phyloP scores from a whole-genome alignment of 2,329 filamentous ascomycete genomes.

The Hypoxylon sp. region DNA sequence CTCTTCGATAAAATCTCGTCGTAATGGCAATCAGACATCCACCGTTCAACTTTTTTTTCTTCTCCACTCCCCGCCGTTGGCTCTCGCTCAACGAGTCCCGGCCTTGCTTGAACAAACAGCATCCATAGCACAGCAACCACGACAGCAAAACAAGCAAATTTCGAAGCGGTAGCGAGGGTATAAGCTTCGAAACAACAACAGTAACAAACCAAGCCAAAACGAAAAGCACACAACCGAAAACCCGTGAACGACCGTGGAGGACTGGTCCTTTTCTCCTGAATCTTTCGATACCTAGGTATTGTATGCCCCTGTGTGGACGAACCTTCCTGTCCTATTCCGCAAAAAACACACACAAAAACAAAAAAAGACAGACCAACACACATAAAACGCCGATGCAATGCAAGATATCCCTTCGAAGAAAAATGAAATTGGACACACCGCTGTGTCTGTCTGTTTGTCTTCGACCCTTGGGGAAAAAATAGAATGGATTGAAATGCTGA shows the following conservation, averaged over 20 bases:
- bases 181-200: slow-evolving; percentile 46
- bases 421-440: slow-evolving; percentile 2
- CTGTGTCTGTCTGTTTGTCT: slow-evolving; percentile 21
- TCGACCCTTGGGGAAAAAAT: slow-evolving; percentile 14
- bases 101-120: neutral
- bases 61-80: neutral
- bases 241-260: slow-evolving; percentile 49
- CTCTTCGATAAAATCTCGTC: neutral
- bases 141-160: slow-evolving; percentile 45
- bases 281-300: slow-evolving; percentile 41
- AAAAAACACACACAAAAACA: slow-evolving; percentile 6
- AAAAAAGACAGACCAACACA: slow-evolving; percentile 27
- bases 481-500: slow-evolving; percentile 17
- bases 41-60: slow-evolving; percentile 22
- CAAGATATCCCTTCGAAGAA: slow-evolving; percentile 40
- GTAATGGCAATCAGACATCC: slow-evolving; percentile 21
- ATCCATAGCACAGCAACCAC: neutral
- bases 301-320: slow-evolving; percentile 35
- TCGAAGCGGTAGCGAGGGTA: slow-evolving; percentile 52
- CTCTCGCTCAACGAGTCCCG: slow-evolving; percentile 41
- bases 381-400: slow-evolving; percentile 51
- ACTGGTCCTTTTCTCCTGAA: slow-evolving; percentile 41
- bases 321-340: slow-evolving; percentile 34
- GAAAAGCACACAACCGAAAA: slow-evolving; percentile 37
- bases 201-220: neutral